A percentile compares a stretch with the other conserved stretches of the same genome.
These are phyloP conservation scores for Cornus controversa DNA, from an alignment of 148 eudicot species.

Conservation along the genomic window DNA sequence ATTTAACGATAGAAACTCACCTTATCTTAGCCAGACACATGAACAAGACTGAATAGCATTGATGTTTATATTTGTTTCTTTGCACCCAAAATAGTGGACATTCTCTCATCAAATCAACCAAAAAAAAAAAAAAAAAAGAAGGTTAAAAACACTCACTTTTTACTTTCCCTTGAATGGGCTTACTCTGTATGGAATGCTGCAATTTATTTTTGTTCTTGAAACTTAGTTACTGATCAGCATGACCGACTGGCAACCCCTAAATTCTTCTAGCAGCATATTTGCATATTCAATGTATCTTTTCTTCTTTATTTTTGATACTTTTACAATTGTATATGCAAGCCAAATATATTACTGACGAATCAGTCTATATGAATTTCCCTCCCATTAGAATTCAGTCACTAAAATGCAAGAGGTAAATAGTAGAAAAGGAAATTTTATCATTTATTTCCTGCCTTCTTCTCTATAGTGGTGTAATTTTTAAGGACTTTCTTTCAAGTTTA, in stretches of 20 bases:
- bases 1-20: too few species aligned
- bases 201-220: not conserved
- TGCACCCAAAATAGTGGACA: not conserved
- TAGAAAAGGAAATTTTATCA: too few species aligned
- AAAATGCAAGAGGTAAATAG: too few species aligned
- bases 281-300: not conserved
- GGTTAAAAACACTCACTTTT: not conserved
- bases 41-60: too few species aligned
- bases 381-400: too few species aligned
- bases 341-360: too few species aligned
- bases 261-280: not conserved
- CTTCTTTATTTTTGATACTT: not conserved
- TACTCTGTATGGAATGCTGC: not conserved
- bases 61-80: not conserved
- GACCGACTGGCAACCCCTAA: not conserved
- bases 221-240: not conserved
- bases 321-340: not conserved
- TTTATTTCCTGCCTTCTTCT: too few species aligned
- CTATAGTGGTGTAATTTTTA: too few species aligned
- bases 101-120: not conserved
- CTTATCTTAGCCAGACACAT: too few species aligned
- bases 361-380: too few species aligned
- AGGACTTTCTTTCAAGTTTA: too few species aligned
- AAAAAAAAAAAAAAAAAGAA: too few species aligned
- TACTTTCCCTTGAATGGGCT: not conserved